phyloP scores from a whole-genome alignment of 139 green algal genomes.

The Chlorella sorokiniana region DNA sequence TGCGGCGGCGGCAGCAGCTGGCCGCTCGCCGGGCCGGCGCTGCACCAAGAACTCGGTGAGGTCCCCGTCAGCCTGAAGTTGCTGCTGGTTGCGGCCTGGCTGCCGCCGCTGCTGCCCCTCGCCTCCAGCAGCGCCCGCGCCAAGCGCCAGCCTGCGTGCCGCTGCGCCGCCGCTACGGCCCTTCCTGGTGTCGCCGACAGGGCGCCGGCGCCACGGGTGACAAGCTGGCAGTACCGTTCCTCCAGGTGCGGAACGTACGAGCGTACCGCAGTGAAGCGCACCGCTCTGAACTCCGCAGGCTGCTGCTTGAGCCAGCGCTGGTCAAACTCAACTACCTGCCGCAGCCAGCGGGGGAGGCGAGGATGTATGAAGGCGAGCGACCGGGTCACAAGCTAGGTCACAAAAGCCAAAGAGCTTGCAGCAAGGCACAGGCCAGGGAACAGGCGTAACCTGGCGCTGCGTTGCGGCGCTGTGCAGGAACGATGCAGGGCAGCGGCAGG shows the following conservation, averaged over 20 bases:
- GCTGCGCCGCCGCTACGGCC: background rate
- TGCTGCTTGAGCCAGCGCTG: constrained; percentile 35
- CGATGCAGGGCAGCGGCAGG: too few species aligned
- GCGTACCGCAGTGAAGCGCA: constrained; percentile 7
- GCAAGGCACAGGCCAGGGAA: too few species aligned
- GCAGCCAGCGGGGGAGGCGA: too few species aligned
- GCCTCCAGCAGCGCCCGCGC: background rate
- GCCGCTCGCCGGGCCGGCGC: background rate
- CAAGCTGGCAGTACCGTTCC: background rate
- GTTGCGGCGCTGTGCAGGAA: too few species aligned
- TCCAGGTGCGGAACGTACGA: background rate
- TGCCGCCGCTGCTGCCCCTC: background rate
- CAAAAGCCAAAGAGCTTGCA: too few species aligned
- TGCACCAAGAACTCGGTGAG: background rate
- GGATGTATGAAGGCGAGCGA: too few species aligned
- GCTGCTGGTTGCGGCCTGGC: too few species aligned
- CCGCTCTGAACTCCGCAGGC: constrained; percentile 25
- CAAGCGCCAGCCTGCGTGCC: background rate
- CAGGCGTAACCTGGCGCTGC: too few species aligned
- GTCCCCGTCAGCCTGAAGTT: background rate
- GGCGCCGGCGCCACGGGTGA: background rate
- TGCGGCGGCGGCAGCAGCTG: background rate
- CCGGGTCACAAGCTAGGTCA: too few species aligned
- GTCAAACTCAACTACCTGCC: constrained; percentile 13
- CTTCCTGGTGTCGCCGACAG: background rate